Percentiles rank a stretch among this genome's conserved stretches.
Conservation (phyloP, 805 yeast genomes). For the Kodamaea sagamina region DNA sequence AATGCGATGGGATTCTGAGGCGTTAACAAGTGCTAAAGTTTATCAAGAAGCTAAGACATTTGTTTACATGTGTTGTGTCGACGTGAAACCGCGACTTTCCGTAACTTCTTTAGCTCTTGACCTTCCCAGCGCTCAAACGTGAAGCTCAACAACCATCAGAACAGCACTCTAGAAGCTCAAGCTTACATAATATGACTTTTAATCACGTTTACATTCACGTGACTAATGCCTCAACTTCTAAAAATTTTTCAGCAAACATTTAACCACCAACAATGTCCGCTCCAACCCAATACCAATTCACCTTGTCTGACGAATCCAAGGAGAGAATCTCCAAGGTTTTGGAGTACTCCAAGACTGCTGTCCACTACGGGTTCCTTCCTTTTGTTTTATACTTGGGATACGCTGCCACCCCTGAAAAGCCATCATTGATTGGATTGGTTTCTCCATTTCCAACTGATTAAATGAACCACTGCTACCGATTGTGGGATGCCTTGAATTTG, state of each 20-base stretch:
- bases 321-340: conserved; percentile 86
- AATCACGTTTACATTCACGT: neutral
- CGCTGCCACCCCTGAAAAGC: conserved; percentile 76
- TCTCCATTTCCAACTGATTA: conserved; percentile 81
- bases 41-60: too few relatives aligned
- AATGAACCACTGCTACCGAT: conserved; percentile 19
- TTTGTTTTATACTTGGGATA: conserved; percentile 83
- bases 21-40: too few relatives aligned
- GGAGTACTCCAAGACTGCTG: conserved; percentile 79
- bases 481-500: neutral
- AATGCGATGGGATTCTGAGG: too few relatives aligned
- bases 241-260: neutral
- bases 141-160: too few relatives aligned
- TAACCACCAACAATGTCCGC: conserved; percentile 14
- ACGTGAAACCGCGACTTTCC: too few relatives aligned
- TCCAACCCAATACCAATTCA: conserved; percentile 27
- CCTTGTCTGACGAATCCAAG: conserved; percentile 52
- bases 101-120: too few relatives aligned
- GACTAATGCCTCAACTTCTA: too few relatives aligned
- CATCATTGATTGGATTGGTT: conserved; percentile 71
- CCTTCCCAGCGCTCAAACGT: too few relatives aligned
- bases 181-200: neutral
- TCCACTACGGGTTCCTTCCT: conserved; percentile 98
- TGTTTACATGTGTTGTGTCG: too few relatives aligned
- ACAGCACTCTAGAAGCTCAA: neutral